phyloP scores from a whole-genome alignment of 148 eudicot species.

The Camellia sinensis region DNA sequence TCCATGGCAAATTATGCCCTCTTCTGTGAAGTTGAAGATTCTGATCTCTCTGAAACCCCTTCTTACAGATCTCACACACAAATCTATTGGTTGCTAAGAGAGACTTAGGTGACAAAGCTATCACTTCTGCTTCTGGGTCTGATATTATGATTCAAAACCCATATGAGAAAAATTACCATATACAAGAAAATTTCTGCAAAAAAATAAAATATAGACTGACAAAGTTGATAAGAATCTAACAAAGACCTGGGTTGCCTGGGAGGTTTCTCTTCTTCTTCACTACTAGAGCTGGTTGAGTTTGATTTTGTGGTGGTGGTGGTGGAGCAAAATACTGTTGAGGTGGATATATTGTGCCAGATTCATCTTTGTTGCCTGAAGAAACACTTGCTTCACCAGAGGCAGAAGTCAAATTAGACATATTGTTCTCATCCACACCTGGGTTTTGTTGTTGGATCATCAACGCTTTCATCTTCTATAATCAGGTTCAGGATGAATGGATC shows the following conservation, averaged over 20 bases:
- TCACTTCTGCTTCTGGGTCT: constrained; percentile 93
- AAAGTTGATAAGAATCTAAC: no score
- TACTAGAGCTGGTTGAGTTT: constrained; percentile 23
- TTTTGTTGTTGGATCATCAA: constrained; percentile 29
- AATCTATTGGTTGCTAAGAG: constrained; percentile 78
- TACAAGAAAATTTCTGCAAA: no score
- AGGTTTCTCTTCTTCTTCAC: constrained; percentile 67
- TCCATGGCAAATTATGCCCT: constrained; percentile 93
- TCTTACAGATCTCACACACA: constrained; percentile 76
- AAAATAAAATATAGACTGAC: neutral
- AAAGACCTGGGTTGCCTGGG: constrained; percentile 83
- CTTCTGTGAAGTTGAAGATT: constrained; percentile 79
- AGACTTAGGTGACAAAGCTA: constrained; percentile 71
- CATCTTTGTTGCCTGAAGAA: constrained; percentile 37
- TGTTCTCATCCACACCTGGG: constrained; percentile 45
- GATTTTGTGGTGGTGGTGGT: constrained; percentile 9
- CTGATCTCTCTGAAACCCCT: constrained; percentile 86
- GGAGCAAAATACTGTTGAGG: constrained; percentile 31
- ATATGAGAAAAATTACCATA: neutral
- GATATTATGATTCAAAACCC: neutral
- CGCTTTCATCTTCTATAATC: constrained; percentile 40
- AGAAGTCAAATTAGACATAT: constrained; percentile 70
- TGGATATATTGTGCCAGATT: constrained; percentile 21
- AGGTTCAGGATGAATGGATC: neutral
- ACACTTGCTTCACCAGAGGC: constrained; percentile 59